Base-by-base conservation (phyloP, 23 red algal genomes). In the Pyropia yezoensis region DNA sequence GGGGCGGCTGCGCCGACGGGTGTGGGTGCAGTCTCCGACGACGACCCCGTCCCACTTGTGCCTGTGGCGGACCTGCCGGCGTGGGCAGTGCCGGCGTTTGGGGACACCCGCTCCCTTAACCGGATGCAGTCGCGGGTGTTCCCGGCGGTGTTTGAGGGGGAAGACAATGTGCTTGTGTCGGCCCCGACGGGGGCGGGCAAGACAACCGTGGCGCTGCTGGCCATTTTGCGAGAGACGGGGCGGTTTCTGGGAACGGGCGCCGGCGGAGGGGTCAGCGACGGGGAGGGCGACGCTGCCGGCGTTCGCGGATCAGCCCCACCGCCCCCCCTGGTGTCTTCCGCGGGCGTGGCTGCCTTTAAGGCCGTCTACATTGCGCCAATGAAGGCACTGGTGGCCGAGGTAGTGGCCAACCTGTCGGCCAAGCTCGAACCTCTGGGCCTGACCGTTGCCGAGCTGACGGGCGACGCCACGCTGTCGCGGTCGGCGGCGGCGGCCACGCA, bases 291-390 rank as follows among this genome's bases (percentile, higher is more conserved):
- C 23, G 76, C 71, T 49, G 39, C 39, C 39, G 39, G 39, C 11
- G 39, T 3, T 13, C 6, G 39, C 11, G 7, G 7, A 6, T 8
- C 39, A 1, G 11, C 39, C 4, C 6, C 39, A 8, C 0, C 39
- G 39, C 4, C 39, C 6, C 39, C 6, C 39, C 39, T 47, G 39
- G 39, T 47, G 4, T 47, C 39, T 47, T 6, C 39, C 39, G 39
- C 39, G 39, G 75, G 70, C 53, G 49, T 83, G 5, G 19, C 27
- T 2, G 61, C 69, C 17, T 96, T 96, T 53, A 91, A 91, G 58
- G 74, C 77, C 2, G 74, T 98, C 19, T 98, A 98, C 57, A 81
- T 98, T 23, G 94, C 94, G 12, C 94, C 94, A 22, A 98, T 98
- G 94, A 85, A 89, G 52, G 94, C 94, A 0, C 59, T 98, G n/a